phyloP scores from a whole-genome alignment of 257 asterid species.

The Solanum virginianum region DNA sequence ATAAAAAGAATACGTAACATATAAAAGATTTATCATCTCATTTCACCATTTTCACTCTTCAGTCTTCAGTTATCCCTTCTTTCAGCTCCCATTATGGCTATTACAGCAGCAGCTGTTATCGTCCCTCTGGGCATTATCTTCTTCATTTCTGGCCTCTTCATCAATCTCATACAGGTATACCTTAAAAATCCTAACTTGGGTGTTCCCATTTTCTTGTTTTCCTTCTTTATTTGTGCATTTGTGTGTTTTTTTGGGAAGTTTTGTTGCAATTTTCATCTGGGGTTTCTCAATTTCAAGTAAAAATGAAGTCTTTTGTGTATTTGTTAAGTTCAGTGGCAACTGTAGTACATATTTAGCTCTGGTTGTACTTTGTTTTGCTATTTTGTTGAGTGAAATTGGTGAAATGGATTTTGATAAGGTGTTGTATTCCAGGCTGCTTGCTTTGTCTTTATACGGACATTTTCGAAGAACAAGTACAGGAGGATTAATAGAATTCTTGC shows the following conservation, averaged over 20 bases:
- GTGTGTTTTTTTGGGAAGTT: too few relatives aligned
- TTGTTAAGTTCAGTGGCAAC: not conserved
- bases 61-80: not conserved
- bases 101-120: conserved; percentile 48
- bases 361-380: not conserved
- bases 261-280: too few relatives aligned
- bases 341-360: not conserved
- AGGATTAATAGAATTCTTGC: conserved; percentile 68
- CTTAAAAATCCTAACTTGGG: not conserved
- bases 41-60: not conserved
- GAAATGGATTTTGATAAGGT: not conserved
- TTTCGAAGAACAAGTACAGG: conserved; percentile 73
- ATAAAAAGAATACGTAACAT: too few relatives aligned
- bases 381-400: not conserved
- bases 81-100: conserved; percentile 5
- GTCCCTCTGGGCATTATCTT: conserved; percentile 77
- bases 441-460: conserved; percentile 54
- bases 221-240: not conserved
- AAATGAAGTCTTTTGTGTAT: not conserved
- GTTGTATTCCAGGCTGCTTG: conserved; percentile 46
- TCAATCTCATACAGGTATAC: conserved; percentile 67
- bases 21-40: not conserved
- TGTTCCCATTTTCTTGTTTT: not conserved
- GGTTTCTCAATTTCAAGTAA: too few relatives aligned
- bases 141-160: conserved; percentile 73